Base-by-base conservation (phyloP, 257 asterid genomes). In the Pogostemon cablin region DNA sequence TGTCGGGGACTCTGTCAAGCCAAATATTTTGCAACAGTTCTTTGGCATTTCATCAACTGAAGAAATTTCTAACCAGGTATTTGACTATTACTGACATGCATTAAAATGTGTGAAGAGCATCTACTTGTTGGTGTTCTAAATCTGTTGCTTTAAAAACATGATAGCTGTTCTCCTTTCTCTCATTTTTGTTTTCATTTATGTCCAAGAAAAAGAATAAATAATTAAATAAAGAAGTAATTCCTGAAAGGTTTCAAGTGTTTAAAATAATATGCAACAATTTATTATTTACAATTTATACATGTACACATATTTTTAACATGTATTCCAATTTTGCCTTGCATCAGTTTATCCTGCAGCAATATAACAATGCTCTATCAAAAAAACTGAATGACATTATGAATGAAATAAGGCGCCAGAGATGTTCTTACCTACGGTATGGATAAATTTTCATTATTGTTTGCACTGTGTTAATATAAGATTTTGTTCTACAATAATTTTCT, bases 281-380 rank as follows among this genome's bases (percentile, higher is more conserved):
- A 25, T 25, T 25, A 25, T 25, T 25, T 25, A 25, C 32, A 25
- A 25, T 25, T 25, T 25, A 25, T 65, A n/a, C 32, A 55, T 12
- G 6, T n/a, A 25, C 60, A 65, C 62, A 7, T 44, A 8, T 35
- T 47, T 20, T 37, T 39, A 7, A 46, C 54, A 67, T 77, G 17
- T 53, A 46, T 61, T 72, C 66, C 60, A 35, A 59, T 44, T 49
- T 68, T 68, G 32, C 32, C 32, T 25, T 25, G 32, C 32, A 25
- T 48, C 88, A 90, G 97, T 88, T 83, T 78, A 83, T 87, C 61
- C 78, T 93, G 80, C 91, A 85, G 89, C 98, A 87, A 69, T 81
- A 75, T 61, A 91, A 86, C 80, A 91, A 93, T 85, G 85, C 86
- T 2, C 74, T 86, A 84, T 93, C 99, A 25, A 89, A 87, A 88